Evolutionary conservation across 257 asterid species (phyloP).

Genomic region (Solanum bulbocastanum): DNA sequence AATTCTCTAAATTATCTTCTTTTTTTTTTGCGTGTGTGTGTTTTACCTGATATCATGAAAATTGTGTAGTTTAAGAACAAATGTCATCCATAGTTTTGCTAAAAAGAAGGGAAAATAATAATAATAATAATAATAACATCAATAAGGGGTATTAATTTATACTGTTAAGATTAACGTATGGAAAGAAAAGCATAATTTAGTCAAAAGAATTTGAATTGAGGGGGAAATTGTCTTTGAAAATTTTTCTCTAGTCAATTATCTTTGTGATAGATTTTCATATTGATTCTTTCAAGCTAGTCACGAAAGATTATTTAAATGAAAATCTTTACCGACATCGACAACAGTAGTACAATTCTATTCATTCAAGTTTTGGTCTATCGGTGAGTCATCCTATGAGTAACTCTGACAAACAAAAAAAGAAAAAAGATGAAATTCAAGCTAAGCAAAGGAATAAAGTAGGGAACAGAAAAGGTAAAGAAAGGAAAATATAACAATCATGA

Average conservation of each 20-base stretch:
- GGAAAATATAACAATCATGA: not conserved
- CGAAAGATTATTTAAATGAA: too few relatives aligned
- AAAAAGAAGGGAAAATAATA: not conserved
- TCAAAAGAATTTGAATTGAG: not conserved
- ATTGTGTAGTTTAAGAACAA: not conserved
- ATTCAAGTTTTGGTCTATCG: too few relatives aligned
- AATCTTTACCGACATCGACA: too few relatives aligned
- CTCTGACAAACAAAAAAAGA: not conserved
- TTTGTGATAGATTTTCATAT: not conserved
- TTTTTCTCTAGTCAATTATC: not conserved
- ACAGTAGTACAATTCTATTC: too few relatives aligned
- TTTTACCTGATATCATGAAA: not conserved
- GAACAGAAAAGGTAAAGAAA: too few relatives aligned
- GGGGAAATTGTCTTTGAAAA: not conserved
- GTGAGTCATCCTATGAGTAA: not conserved
- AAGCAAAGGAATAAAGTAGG: too few relatives aligned
- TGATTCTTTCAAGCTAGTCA: not conserved
- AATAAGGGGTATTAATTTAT: not conserved
- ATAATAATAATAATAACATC: not conserved
- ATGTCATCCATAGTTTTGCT: not conserved
- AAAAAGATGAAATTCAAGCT: not conserved
- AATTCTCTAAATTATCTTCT: not conserved
- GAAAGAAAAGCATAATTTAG: too few relatives aligned
- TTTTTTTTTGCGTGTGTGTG: not conserved
- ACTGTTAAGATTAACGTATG: too few relatives aligned